These are phyloP conservation scores for Vicia sativa DNA, from an alignment of 306 rosid genomes.

Conservation along the genomic window DNA sequence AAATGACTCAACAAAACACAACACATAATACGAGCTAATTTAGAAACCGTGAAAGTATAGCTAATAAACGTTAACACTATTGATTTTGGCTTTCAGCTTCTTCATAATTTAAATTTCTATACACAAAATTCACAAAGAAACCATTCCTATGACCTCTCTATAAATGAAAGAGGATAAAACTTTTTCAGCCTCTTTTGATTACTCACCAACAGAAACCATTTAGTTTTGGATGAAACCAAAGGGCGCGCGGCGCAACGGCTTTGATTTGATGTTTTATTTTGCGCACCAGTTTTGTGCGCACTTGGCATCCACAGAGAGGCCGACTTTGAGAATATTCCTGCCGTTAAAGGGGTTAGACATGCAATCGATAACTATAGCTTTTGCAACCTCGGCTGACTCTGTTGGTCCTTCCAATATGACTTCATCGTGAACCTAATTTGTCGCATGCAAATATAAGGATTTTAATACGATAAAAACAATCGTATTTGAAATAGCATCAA, in stretches of 20 bases:
- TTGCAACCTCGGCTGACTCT: conserved; percentile 80
- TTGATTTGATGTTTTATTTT: conserved; percentile 50
- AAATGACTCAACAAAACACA: no score
- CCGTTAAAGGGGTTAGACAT: conserved; percentile 88
- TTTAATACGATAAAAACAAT: no score
- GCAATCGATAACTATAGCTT: conserved; percentile 85
- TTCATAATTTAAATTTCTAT: conserved; percentile 19
- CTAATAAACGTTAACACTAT: background rate
- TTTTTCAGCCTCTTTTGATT: conserved; percentile 26
- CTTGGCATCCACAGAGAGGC: conserved; percentile 85
- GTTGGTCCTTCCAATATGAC: conserved; percentile 96
- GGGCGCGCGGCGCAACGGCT: background rate
- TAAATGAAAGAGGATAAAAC: background rate
- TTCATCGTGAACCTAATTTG: conserved; percentile 86
- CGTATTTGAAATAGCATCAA: no score
- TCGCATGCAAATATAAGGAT: conserved; percentile 1
- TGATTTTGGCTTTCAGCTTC: conserved; percentile 26
- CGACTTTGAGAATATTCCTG: conserved; percentile 72
- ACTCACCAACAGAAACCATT: conserved; percentile 19
- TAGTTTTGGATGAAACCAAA: conserved; percentile 13
- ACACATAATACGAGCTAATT: no score
- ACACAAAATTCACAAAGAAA: conserved; percentile 30
- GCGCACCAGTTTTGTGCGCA: conserved; percentile 87
- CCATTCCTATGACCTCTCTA: background rate
- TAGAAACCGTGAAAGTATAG: no score